Evolutionary conservation across 495 filamentous ascomycete species (phyloP).

Genomic region (Achaetomiella virescens): DNA sequence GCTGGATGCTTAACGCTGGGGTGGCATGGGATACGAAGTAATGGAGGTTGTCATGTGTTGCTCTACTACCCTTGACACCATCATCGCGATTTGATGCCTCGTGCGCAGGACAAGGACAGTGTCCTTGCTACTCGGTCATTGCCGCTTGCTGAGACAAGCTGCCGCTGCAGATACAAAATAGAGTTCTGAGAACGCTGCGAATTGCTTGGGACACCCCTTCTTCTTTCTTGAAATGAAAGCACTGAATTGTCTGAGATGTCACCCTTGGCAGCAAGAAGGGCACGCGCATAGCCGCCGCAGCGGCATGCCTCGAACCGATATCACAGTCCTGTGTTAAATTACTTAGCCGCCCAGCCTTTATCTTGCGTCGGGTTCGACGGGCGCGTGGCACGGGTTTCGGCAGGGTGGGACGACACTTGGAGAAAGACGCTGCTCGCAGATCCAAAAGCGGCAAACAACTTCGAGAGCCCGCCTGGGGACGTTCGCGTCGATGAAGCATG

Average conservation of each 20-base stretch:
- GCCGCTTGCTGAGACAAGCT: neutral
- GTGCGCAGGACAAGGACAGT: no score
- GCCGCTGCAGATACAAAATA: neutral
- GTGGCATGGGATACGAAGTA: neutral
- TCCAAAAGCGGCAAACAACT: no score
- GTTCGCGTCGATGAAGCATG: no score
- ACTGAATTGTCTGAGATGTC: no score
- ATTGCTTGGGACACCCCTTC: neutral
- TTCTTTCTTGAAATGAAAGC: no score
- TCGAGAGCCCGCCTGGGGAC: no score
- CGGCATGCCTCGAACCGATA: neutral
- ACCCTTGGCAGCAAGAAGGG: neutral
- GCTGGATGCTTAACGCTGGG: slow-evolving; percentile 7
- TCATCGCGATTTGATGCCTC: neutral
- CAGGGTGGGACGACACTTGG: neutral
- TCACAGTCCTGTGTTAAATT: neutral
- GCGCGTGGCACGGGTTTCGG: neutral
- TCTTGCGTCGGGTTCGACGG: neutral
- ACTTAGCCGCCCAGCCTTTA: slow-evolving; percentile 2
- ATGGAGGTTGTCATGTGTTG: neutral
- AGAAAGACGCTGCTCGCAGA: no score
- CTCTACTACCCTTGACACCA: neutral
- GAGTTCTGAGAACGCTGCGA: neutral
- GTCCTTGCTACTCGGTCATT: no score
- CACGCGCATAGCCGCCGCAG: slow-evolving; percentile 2